Percentiles rank a stretch among this genome's conserved stretches.
These are phyloP conservation scores for Drechslera avenae DNA, from an alignment of 2,329 filamentous ascomycete genomes.

Conservation along the genomic window DNA sequence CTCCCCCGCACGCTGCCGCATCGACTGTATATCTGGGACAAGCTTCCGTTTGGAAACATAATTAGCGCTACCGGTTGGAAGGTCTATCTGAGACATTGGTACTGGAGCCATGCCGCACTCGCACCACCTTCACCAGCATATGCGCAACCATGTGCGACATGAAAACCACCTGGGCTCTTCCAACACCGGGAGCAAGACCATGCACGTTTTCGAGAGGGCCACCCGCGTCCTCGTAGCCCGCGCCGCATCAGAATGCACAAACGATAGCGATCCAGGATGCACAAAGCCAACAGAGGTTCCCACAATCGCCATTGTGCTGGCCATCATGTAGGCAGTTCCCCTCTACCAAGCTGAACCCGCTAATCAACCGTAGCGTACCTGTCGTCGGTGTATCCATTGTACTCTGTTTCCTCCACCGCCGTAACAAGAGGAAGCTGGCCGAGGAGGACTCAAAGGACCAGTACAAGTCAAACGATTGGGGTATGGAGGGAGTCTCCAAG, in stretches of 20 bases:
- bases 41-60: conserved; percentile 27
- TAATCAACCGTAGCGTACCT: conserved; percentile 68
- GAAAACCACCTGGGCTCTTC: conserved; percentile 20
- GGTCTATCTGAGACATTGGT: conserved; percentile 25
- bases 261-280: conserved; percentile 43
- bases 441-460: conserved; percentile 84
- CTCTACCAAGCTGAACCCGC: conserved; percentile 10
- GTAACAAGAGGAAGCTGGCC: conserved; percentile 72
- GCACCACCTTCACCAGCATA: conserved; percentile 41
- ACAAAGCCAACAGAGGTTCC: conserved; percentile 43
- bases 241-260: conserved; percentile 32
- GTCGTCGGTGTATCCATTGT: conserved; percentile 69
- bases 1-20: conserved; percentile 5
- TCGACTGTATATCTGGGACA: conserved; percentile 9
- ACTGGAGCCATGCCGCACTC: conserved; percentile 36
- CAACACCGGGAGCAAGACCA: conserved; percentile 26
- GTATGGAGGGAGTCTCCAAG: conserved; percentile 64
- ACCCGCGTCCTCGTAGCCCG: conserved; percentile 37
- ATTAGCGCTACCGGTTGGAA: conserved; percentile 17
- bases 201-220: conserved; percentile 28
- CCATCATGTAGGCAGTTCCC: conserved; percentile 36
- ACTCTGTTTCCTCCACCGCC: conserved; percentile 77
- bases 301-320: conserved; percentile 41
- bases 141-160: conserved; percentile 38
- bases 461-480: conserved; percentile 91